These are phyloP conservation scores for Rhizoctonia solani DNA, from an alignment of 1,284 basidiomycete genomes.

Conservation along the genomic window DNA sequence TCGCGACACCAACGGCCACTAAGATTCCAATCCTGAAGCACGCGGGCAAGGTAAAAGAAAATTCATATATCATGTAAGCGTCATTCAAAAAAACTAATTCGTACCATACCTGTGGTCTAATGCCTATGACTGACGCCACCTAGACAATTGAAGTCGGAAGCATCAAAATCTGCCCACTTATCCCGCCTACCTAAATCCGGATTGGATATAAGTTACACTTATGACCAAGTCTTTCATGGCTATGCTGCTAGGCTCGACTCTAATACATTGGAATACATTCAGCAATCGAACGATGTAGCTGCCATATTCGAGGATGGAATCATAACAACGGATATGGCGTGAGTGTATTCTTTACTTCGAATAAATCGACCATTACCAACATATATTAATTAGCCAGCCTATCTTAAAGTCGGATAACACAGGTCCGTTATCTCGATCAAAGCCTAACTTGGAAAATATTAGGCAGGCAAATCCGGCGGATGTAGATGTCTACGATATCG, in stretches of 20 bases:
- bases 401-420: neutral
- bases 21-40: too few relatives aligned
- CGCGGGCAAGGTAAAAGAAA: neutral
- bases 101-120: too few relatives aligned
- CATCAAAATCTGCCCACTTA: neutral
- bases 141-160: neutral
- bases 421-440: neutral
- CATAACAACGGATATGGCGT: neutral
- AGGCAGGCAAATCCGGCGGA: neutral
- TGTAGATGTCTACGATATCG: conserved; percentile 8
- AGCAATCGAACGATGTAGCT: neutral
- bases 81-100: neutral
- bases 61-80: conserved; percentile 3
- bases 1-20: too few relatives aligned
- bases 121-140: too few relatives aligned
- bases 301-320: conserved; percentile 8
- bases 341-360: neutral
- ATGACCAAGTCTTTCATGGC: conserved; percentile 1
- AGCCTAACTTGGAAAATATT: neutral
- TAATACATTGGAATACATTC: neutral
- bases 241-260: conserved; percentile 5
- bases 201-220: neutral
- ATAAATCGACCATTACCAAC: neutral
- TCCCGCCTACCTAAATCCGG: neutral
- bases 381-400: neutral